phyloP scores from a whole-genome alignment of 257 asterid species.

The Cynanchum wilfordii region DNA sequence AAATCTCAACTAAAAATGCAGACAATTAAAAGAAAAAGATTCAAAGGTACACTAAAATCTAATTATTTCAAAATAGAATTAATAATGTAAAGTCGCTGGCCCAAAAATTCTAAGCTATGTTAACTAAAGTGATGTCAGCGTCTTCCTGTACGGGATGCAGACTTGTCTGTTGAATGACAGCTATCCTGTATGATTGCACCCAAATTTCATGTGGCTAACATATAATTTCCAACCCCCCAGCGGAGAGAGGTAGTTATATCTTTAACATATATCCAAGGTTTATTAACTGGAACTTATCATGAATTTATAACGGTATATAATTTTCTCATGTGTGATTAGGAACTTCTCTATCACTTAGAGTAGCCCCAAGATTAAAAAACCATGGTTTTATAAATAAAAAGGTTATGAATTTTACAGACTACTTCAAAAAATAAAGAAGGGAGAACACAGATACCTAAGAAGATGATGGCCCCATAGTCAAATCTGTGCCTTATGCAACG shows the following conservation, averaged over 20 bases:
- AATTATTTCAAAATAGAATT: neutral
- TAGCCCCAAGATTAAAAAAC: neutral
- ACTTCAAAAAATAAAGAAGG: slow-evolving; percentile 4
- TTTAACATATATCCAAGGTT: neutral
- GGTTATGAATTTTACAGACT: neutral
- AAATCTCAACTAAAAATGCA: neutral
- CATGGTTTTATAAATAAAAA: neutral
- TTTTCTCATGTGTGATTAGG: neutral
- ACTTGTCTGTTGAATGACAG: neutral
- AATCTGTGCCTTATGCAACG: slow-evolving; percentile 92
- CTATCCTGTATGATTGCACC: neutral
- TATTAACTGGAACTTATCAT: neutral
- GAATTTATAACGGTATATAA: neutral
- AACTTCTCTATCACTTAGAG: neutral
- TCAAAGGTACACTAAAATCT: neutral
- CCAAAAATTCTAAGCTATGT: neutral
- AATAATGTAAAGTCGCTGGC: neutral
- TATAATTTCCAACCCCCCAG: neutral
- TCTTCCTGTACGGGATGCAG: neutral
- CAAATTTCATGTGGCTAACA: neutral
- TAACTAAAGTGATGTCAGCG: neutral
- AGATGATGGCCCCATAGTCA: slow-evolving; percentile 93
- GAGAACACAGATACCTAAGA: slow-evolving; percentile 55
- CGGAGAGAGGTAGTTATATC: neutral
- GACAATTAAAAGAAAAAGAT: neutral